phyloP scores from a whole-genome alignment of 345 rosid genomes.

The Aquilaria sinensis region DNA sequence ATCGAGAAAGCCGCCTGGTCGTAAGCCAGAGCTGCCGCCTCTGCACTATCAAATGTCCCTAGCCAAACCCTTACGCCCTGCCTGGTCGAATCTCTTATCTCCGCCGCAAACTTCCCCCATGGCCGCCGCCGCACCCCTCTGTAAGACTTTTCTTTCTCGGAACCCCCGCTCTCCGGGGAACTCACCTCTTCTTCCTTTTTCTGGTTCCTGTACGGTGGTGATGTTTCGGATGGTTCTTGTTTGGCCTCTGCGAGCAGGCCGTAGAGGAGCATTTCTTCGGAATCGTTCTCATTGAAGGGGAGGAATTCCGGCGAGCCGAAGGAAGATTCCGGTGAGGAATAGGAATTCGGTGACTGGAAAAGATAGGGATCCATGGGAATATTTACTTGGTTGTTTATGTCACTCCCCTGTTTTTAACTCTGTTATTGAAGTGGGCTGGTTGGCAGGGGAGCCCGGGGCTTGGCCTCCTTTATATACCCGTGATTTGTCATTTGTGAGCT shows the following conservation, averaged over 20 bases:
- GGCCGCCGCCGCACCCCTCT: conserved; percentile 74
- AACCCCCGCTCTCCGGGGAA: conserved; percentile 26
- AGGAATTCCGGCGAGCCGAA: conserved; percentile 42
- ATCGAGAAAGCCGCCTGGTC: conserved; percentile 70
- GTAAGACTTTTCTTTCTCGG: conserved; percentile 40
- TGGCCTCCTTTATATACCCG: conserved; percentile 22
- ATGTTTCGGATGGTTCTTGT: conserved; percentile 21
- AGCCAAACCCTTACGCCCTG: conserved; percentile 63
- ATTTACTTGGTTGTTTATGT: conserved; percentile 1
- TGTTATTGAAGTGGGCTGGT: background rate
- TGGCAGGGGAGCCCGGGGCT: conserved; percentile 20
- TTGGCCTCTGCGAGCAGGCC: conserved; percentile 46
- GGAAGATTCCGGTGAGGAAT: conserved; percentile 55
- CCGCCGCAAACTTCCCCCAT: conserved; percentile 82
- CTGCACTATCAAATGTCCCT: conserved; percentile 72
- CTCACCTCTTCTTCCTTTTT: conserved; percentile 47
- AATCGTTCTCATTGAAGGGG: conserved; percentile 92
- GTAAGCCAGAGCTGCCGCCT: conserved; percentile 69
- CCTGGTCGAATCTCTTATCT: conserved; percentile 66
- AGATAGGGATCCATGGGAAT: conserved; percentile 36
- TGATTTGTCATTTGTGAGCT: too few species aligned
- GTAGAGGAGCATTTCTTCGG: conserved; percentile 85
- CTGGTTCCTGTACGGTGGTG: conserved; percentile 2
- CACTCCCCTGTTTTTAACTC: conserved; percentile 1
- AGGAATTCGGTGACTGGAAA: conserved; percentile 36